Conservation (phyloP, 2,329 filamentous ascomycete genomes). For the Fusarium temperatum region DNA sequence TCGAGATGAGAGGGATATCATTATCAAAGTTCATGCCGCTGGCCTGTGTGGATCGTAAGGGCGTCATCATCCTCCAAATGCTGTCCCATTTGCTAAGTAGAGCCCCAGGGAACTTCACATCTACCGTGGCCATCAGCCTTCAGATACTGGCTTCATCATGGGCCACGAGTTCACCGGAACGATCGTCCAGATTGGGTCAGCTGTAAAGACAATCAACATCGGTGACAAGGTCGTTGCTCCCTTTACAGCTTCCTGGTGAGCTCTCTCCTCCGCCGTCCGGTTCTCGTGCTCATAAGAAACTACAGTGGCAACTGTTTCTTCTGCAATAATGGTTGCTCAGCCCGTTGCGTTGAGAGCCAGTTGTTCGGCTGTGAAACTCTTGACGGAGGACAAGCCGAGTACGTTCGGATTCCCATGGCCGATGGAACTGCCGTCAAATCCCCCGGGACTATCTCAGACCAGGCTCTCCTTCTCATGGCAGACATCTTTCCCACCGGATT, state of each 20-base stretch:
- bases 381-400: constrained; percentile 85
- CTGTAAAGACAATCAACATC: constrained; percentile 73
- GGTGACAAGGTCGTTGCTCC: constrained; percentile 85
- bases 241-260: constrained; percentile 82
- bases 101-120: constrained; percentile 80
- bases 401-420: constrained; percentile 81
- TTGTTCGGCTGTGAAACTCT: constrained; percentile 76
- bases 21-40: constrained; percentile 84
- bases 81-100: neutral
- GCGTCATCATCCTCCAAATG: neutral
- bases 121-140: constrained; percentile 82
- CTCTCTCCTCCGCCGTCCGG: neutral
- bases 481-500: constrained; percentile 92
- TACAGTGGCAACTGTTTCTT: constrained; percentile 77
- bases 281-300: neutral
- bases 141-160: constrained; percentile 71
- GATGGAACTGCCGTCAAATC: constrained; percentile 83
- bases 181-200: constrained; percentile 72
- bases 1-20: constrained; percentile 75
- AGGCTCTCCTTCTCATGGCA: constrained; percentile 85
- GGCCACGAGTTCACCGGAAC: constrained; percentile 89
- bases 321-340: constrained; percentile 79
- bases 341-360: constrained; percentile 74
- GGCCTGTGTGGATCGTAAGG: constrained; percentile 87
- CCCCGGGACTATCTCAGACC: constrained; percentile 72